Base-by-base conservation (phyloP, 2,329 filamentous ascomycete species). In the Cercospora canescens region DNA sequence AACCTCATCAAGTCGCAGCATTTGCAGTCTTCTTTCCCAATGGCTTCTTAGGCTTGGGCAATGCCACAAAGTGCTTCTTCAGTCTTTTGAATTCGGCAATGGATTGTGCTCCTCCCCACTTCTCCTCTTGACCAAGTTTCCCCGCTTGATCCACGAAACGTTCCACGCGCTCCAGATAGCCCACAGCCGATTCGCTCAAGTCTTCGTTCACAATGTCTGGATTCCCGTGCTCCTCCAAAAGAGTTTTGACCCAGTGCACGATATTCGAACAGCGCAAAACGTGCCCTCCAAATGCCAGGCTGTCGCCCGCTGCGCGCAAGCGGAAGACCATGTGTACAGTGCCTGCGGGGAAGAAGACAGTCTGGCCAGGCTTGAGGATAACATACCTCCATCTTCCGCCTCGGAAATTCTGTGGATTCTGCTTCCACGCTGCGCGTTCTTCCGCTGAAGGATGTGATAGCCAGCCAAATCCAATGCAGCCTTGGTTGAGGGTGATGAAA, bases 151-250 rank as follows among this genome's bases (percentile, higher is more conserved):
- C 63, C 60, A 77, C 73, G 60, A 73, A 77, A 58, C 66, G 68
- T 63, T 73, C 72, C 28, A 76, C 75, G 16, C 71, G 61, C 32
- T 69, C 67, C 35, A 77, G 69, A 66, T 76, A 76, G 4, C 70
- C 73, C 6, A 70, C 66, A 32, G 74, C 74, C 21, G 76, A 75
- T 48, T 81, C 73, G 63, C 78, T 79, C 63, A 83, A 66, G 18
- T 83, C 81, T 67, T 83, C 73, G 37, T 80, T 80, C 63, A 82
- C 81, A 56, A 83, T 79, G 39, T 80, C 79, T 67, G 77, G 76
- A 48, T 80, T 76, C 18, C 79, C 73, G 1, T 79, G 78, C 67
- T 80, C 79, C 60, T 81, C 79, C 62, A 82, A 78, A 52, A 83
- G 72, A 58, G 80, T 81, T 72, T 80, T 78, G 12, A 82, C 75